Percentiles rank a stretch among this genome's conserved stretches.
phyloP scores from a whole-genome alignment of 371 early-diverging fungal species.

The Cokeromyces recurvatus region DNA sequence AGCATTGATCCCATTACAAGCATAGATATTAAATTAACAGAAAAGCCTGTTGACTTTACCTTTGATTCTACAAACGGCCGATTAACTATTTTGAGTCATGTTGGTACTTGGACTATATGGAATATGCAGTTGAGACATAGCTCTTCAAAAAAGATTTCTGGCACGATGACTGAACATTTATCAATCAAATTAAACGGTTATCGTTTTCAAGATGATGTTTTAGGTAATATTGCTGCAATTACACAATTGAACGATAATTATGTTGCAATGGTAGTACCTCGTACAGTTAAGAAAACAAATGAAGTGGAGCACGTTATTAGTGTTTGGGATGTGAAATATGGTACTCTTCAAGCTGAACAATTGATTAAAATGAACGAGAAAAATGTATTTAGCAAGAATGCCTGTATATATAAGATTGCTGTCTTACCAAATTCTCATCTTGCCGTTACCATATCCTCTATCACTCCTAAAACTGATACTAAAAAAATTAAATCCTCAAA shows the following conservation, averaged over 20 bases:
- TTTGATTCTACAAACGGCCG: slow-evolving; percentile 47
- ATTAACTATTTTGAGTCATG: slow-evolving; percentile 33
- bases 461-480: slow-evolving; percentile 12
- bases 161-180: slow-evolving; percentile 20
- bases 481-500: slow-evolving; percentile 27
- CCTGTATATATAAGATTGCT: slow-evolving; percentile 31
- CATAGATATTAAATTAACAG: slow-evolving; percentile 24
- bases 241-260: slow-evolving; percentile 48
- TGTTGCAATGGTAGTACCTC: slow-evolving; percentile 50
- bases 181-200: slow-evolving; percentile 26
- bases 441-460: slow-evolving; percentile 32
- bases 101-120: slow-evolving; percentile 36
- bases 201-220: slow-evolving; percentile 15
- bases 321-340: slow-evolving; percentile 70
- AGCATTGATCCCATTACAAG: slow-evolving; percentile 33
- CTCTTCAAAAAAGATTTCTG: slow-evolving; percentile 27
- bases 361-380: slow-evolving; percentile 22
- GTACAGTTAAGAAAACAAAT: slow-evolving; percentile 28
- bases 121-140: slow-evolving; percentile 32
- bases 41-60: slow-evolving; percentile 42
- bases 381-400: slow-evolving; percentile 14
- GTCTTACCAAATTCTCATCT: slow-evolving; percentile 38
- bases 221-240: slow-evolving; percentile 26
- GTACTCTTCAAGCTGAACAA: slow-evolving; percentile 60
- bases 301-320: slow-evolving; percentile 53